Evolutionary conservation across 208 protist genomes (phyloP), one percentile per base, ranked within the genome.

Genomic region (Leishmania aethiopica): DNA sequence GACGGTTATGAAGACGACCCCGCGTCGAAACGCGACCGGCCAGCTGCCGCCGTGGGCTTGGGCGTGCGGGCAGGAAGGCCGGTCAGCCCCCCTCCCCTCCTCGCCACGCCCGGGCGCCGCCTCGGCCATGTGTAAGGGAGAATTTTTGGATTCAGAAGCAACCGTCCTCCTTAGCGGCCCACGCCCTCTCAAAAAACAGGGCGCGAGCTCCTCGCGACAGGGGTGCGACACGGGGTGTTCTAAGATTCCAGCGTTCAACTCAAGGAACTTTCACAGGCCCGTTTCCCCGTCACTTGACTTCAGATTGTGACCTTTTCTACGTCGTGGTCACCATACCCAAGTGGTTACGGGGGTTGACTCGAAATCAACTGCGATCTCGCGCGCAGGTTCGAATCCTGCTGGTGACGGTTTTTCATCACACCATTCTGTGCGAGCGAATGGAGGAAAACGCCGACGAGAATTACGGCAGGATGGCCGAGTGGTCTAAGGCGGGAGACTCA

Each of bases 331-430:
- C 78, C 88, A 94, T 96, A 95, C 90, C 93, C 93, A 95, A 95
- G 91, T 95, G 91, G 93, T 96, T 95, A 96, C 88, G 91, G 93
- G 91, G 93, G 88, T 86, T 94, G 91, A 96, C 91, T 95, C 82
- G 89, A 94, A 95, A 94, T 95, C 89, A 94, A 85, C 89, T 95
- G 89, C 85, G 90, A 95, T 94, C 92, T 95, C 92, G 92, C 92
- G 90, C 92, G 91, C 86, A 93, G 91, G 93, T 96, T 95, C 89
- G 92, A 95, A 93, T 91, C 92, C 89, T 95, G 90, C 88, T 92
- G 88, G 86, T 94, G 90, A 93, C 85, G 82, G 49, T 37, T 90
- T 90, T 89, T 73, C 2, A 0, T 0, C 22, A 0, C 3, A 66
- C 45, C 10, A 1, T 13, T 47, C 0, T 0, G 42, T 45, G 59